These are phyloP conservation scores for Meyerozyma smithsonii DNA, from an alignment of 1,139 yeast genomes.

Conservation along the genomic window DNA sequence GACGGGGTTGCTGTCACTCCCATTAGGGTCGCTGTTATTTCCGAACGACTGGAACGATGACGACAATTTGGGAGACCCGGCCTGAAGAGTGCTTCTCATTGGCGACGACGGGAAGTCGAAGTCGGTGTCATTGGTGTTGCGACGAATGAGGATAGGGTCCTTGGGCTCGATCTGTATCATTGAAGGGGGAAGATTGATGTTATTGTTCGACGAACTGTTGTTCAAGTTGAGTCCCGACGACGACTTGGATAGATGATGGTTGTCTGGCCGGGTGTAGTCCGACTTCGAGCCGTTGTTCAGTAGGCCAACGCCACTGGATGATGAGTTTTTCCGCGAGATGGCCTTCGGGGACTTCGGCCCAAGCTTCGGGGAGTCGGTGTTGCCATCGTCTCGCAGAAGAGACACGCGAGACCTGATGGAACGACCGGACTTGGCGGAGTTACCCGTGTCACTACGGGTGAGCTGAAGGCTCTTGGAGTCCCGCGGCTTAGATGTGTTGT, in stretches of 20 bases:
- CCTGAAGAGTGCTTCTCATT: slow-evolving; percentile 6
- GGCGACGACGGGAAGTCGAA: slow-evolving; percentile 7
- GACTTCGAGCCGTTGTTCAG: neutral
- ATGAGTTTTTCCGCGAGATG: slow-evolving; percentile 38
- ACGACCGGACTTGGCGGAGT: slow-evolving; percentile 46
- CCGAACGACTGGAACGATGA: slow-evolving; percentile 5
- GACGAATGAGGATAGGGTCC: slow-evolving; percentile 54
- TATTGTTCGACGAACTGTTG: slow-evolving; percentile 11
- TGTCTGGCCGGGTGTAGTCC: neutral
- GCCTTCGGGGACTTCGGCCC: slow-evolving; percentile 31
- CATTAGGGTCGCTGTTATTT: slow-evolving; percentile 9
- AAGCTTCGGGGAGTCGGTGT: slow-evolving; percentile 14
- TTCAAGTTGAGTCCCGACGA: slow-evolving; percentile 10
- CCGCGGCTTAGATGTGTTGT: slow-evolving; percentile 35
- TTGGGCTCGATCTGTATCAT: slow-evolving; percentile 66
- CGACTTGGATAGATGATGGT: slow-evolving; percentile 7
- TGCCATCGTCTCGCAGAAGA: slow-evolving; percentile 26
- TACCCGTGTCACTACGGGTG: slow-evolving; percentile 50
- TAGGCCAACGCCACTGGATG: slow-evolving; percentile 10
- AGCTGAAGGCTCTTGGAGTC: slow-evolving; percentile 37
- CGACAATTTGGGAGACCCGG: slow-evolving; percentile 1
- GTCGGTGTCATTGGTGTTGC: slow-evolving; percentile 30
- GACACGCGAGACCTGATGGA: slow-evolving; percentile 45
- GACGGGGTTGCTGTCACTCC: slow-evolving; percentile 11
- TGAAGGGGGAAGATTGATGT: slow-evolving; percentile 52